Evolutionary conservation across 2,329 filamentous ascomycete genomes (phyloP).

Genomic region (Alternaria gaisen): DNA sequence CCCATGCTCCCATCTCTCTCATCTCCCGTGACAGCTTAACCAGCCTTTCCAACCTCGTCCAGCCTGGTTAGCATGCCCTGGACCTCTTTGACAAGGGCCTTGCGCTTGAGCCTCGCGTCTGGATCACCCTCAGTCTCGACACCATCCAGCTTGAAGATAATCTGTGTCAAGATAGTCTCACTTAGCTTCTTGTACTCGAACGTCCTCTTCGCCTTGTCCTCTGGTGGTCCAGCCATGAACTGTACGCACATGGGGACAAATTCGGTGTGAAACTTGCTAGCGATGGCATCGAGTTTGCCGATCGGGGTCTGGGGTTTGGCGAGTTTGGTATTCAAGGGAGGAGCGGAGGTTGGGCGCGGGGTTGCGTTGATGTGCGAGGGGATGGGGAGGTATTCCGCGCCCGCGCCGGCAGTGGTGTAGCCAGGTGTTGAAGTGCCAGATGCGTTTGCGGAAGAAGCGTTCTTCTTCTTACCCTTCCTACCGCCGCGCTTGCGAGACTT

Average conservation of each 20-base stretch:
- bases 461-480: slow-evolving; percentile 58
- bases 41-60: slow-evolving; percentile 59
- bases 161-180: slow-evolving; percentile 79
- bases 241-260: slow-evolving; percentile 71
- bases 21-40: slow-evolving; percentile 9
- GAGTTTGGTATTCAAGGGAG: slow-evolving; percentile 41
- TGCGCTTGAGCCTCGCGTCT: slow-evolving; percentile 71
- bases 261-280: slow-evolving; percentile 68
- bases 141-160: slow-evolving; percentile 78
- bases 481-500: slow-evolving; percentile 44
- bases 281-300: slow-evolving; percentile 73
- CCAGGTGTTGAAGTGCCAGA: slow-evolving; percentile 55
- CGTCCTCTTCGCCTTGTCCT: slow-evolving; percentile 67
- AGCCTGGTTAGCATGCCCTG: slow-evolving; percentile 72
- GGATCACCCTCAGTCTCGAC: slow-evolving; percentile 76
- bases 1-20: not conserved
- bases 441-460: slow-evolving; percentile 52
- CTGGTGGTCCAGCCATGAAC: slow-evolving; percentile 70
- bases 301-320: slow-evolving; percentile 44
- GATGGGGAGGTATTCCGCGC: slow-evolving; percentile 51
- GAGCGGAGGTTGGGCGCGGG: slow-evolving; percentile 45
- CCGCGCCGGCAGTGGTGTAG: slow-evolving; percentile 39
- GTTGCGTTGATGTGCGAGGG: slow-evolving; percentile 46
- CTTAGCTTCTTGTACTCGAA: slow-evolving; percentile 79
- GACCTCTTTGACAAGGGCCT: slow-evolving; percentile 76